Percentiles rank a stretch among this genome's conserved stretches.
Evolutionary conservation across 768 basidiomycete genomes (phyloP).

Genomic region (Lactifluus subvellereus): DNA sequence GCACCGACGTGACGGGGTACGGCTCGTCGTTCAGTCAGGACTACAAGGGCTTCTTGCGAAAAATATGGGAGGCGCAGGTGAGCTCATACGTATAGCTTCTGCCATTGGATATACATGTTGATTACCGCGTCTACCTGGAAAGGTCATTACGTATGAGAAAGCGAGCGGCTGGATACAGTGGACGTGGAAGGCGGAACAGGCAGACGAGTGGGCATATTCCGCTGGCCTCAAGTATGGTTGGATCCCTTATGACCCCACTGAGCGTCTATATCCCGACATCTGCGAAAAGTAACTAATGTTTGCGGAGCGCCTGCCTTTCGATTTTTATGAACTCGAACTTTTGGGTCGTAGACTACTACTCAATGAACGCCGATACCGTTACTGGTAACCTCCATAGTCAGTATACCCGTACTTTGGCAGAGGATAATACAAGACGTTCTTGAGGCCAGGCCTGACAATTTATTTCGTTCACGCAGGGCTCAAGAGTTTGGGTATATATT

Average conservation of each 20-base stretch:
- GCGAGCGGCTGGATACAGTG: slow-evolving; percentile 75
- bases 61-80: slow-evolving; percentile 82
- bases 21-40: slow-evolving; percentile 64
- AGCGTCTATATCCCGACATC: slow-evolving; percentile 53
- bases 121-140: background rate
- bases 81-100: background rate
- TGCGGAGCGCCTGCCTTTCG: background rate
- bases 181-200: slow-evolving; percentile 80
- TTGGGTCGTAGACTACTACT: too few relatives aligned
- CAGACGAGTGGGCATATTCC: slow-evolving; percentile 89
- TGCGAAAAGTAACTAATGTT: slow-evolving; percentile 34
- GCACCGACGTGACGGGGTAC: slow-evolving; percentile 66
- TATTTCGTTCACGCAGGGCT: too few relatives aligned
- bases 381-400: too few relatives aligned
- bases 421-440: too few relatives aligned
- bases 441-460: too few relatives aligned
- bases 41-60: slow-evolving; percentile 78
- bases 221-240: slow-evolving; percentile 74
- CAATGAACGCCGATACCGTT: too few relatives aligned
- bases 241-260: slow-evolving; percentile 64
- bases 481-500: background rate
- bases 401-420: too few relatives aligned
- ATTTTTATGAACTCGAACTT: too few relatives aligned
- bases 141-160: slow-evolving; percentile 57
- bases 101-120: background rate